phyloP scores from a whole-genome alignment of 1,284 basidiomycete genomes.

The Trichosporon sp. region DNA sequence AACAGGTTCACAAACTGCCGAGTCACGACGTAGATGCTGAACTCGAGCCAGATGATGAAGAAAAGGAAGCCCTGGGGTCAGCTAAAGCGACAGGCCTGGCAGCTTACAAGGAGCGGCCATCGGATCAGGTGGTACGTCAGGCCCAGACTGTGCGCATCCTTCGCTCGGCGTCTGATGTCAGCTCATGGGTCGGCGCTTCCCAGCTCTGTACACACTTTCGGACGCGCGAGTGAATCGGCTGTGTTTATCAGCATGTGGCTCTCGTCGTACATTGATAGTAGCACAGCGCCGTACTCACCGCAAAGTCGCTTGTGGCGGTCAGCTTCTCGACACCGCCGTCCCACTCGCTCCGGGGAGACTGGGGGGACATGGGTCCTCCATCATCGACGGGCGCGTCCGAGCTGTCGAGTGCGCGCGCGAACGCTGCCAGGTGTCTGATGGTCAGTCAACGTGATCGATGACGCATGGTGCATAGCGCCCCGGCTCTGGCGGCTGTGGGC shows the following conservation, averaged over 20 bases:
- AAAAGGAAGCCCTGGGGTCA: slow-evolving; percentile 71
- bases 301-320: slow-evolving; percentile 87
- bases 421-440: slow-evolving; percentile 52
- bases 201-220: slow-evolving; percentile 37
- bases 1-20: slow-evolving; percentile 91
- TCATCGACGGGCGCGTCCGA: slow-evolving; percentile 44
- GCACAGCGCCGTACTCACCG: slow-evolving; percentile 52
- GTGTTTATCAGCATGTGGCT: slow-evolving; percentile 19
- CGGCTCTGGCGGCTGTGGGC: no score
- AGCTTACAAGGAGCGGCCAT: slow-evolving; percentile 81
- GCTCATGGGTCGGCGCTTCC: background rate
- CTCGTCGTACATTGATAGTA: background rate
- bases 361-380: slow-evolving; percentile 32
- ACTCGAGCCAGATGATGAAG: slow-evolving; percentile 80
- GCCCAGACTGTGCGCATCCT: slow-evolving; percentile 65
- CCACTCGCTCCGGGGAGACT: slow-evolving; percentile 24
- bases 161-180: slow-evolving; percentile 29
- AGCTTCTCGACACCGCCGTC: slow-evolving; percentile 66
- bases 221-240: slow-evolving; percentile 79
- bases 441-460: background rate
- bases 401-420: slow-evolving; percentile 51
- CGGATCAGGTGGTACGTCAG: slow-evolving; percentile 78
- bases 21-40: slow-evolving; percentile 80
- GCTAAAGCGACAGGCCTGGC: background rate
- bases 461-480: background rate